phyloP scores from a whole-genome alignment of 805 yeast genomes.

The Monosporozyma servazzii region DNA sequence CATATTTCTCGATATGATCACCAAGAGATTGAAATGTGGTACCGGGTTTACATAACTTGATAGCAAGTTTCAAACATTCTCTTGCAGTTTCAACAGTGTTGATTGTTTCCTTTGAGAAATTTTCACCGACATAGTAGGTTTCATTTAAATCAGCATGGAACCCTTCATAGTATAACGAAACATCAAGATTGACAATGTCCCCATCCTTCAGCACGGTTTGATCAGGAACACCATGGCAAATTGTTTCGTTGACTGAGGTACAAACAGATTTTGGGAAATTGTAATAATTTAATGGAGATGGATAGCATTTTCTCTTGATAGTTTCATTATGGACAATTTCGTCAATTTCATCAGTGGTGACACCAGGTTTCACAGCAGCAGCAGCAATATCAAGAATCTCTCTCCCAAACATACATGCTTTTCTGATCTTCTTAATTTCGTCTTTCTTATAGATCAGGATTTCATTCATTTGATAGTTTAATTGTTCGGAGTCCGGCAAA shows the following conservation, averaged over 20 bases:
- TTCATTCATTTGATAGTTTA: slow-evolving; percentile 56
- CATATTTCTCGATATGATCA: slow-evolving; percentile 78
- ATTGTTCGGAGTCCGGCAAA: slow-evolving; percentile 66
- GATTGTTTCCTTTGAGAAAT: slow-evolving; percentile 58
- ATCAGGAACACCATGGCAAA: slow-evolving; percentile 97
- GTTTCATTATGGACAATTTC: slow-evolving; percentile 80
- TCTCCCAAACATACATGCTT: slow-evolving; percentile 68
- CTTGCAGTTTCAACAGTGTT: slow-evolving; percentile 87
- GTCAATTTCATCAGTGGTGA: slow-evolving; percentile 90
- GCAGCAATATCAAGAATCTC: slow-evolving; percentile 89
- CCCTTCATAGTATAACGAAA: slow-evolving; percentile 77
- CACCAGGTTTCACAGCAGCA: slow-evolving; percentile 71
- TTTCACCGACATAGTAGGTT: slow-evolving; percentile 90
- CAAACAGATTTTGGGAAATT: slow-evolving; percentile 89
- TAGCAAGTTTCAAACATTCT: slow-evolving; percentile 78
- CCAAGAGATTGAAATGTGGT: slow-evolving; percentile 80
- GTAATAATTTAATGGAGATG: slow-evolving; percentile 90
- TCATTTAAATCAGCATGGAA: slow-evolving; percentile 92
- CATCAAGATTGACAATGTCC: slow-evolving; percentile 87
- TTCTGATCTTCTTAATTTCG: slow-evolving; percentile 64
- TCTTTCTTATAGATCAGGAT: slow-evolving; percentile 57
- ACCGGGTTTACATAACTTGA: slow-evolving; percentile 84
- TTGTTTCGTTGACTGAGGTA: slow-evolving; percentile 88
- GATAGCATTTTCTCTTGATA: slow-evolving; percentile 80
- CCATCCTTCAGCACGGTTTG: slow-evolving; percentile 81